These are phyloP conservation scores for Aspergillus quadricinctus DNA, from an alignment of 2,329 filamentous ascomycete species.

Conservation along the genomic window DNA sequence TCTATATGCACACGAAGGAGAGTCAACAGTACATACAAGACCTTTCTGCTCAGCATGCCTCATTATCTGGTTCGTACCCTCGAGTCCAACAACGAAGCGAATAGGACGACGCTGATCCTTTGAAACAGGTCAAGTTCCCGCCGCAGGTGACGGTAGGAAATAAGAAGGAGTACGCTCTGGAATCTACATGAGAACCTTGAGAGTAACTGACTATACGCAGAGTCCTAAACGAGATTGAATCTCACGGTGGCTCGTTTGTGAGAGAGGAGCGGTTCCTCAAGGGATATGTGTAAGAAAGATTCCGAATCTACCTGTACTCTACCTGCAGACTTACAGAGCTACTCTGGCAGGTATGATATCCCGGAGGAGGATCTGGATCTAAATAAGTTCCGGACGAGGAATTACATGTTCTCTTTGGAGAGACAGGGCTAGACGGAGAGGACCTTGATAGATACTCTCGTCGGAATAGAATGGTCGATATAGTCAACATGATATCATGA, in stretches of 20 bases:
- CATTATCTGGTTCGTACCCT: background rate
- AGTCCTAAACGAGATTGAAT: background rate
- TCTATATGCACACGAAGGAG: constrained; percentile 47
- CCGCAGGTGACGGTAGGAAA: background rate
- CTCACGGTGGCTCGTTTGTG: background rate
- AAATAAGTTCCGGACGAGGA: background rate
- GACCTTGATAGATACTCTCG: background rate
- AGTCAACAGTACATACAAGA: background rate
- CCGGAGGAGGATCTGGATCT: background rate
- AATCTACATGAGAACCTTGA: background rate
- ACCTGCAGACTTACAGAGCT: background rate
- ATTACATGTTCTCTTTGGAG: background rate
- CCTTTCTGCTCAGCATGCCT: background rate
- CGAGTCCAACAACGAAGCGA: background rate
- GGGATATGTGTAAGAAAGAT: background rate
- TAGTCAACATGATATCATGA: background rate
- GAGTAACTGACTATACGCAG: background rate
- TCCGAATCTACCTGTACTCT: background rate
- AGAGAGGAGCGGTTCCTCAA: background rate
- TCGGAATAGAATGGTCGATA: background rate
- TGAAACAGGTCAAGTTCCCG: background rate
- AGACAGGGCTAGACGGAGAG: background rate
- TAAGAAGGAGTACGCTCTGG: background rate
- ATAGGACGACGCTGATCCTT: background rate
- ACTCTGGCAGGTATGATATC: background rate